Percentiles rank a stretch among this genome's conserved stretches.
phyloP scores from a whole-genome alignment of 2,329 filamentous ascomycete species.

The Coleophoma eucalyptorum region DNA sequence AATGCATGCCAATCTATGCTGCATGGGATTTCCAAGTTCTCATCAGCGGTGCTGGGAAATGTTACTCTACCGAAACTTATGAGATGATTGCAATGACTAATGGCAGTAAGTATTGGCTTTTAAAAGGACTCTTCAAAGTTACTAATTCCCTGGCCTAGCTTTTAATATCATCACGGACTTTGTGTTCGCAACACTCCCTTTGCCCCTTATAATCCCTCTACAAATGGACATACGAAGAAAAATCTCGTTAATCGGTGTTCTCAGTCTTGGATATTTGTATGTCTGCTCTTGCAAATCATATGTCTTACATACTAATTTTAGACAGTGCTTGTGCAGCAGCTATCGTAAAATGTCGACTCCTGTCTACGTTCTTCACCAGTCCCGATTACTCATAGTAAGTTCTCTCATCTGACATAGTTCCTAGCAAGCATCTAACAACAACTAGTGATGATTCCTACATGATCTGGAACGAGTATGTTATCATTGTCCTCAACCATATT shows the following conservation, averaged over 20 bases:
- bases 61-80: slow-evolving; percentile 11
- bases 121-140: background rate
- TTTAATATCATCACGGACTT: slow-evolving; percentile 36
- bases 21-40: slow-evolving; percentile 34
- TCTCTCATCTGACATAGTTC: background rate
- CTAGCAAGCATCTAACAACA: background rate
- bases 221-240: slow-evolving; percentile 34
- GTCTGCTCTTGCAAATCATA: background rate
- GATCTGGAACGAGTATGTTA: slow-evolving; percentile 35
- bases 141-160: background rate
- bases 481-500: background rate
- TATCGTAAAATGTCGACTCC: slow-evolving; percentile 36
- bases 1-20: slow-evolving; percentile 41
- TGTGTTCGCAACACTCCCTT: slow-evolving; percentile 34
- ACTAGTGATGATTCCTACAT: slow-evolving; percentile 29
- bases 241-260: slow-evolving; percentile 30
- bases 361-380: slow-evolving; percentile 31
- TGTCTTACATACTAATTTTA: background rate
- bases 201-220: slow-evolving; percentile 35
- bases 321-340: slow-evolving; percentile 36
- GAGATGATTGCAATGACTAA: slow-evolving; percentile 4
- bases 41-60: slow-evolving; percentile 17
- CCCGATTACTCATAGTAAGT: slow-evolving; percentile 28
- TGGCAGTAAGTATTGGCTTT: slow-evolving; percentile 3
- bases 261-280: slow-evolving; percentile 33